phyloP scores from a whole-genome alignment of 163 green algal genomes.

The Scenedesmus sp. region DNA sequence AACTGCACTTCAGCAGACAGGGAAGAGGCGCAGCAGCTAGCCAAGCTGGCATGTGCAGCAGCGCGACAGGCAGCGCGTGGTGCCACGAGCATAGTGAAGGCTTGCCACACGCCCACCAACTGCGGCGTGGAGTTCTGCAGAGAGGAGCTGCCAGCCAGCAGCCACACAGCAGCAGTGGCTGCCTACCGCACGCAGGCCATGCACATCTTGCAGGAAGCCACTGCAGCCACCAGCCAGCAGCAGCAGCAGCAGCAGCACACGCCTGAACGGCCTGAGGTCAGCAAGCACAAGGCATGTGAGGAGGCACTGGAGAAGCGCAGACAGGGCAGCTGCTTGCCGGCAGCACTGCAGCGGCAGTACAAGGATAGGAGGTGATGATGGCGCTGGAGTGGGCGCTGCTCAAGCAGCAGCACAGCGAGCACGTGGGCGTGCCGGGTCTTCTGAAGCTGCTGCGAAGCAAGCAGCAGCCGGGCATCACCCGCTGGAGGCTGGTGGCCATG shows the following conservation, averaged over 20 bases:
- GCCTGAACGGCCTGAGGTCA: not conserved
- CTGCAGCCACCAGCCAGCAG: not conserved
- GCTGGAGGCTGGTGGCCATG: not conserved
- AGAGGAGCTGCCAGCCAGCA: not conserved
- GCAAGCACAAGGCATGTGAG: not conserved
- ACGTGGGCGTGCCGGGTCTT: not conserved
- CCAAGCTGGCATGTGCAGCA: not conserved
- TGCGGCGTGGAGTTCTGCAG: not conserved
- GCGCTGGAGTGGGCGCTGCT: slow-evolving; percentile 1
- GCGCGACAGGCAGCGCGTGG: not conserved
- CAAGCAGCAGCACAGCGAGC: not conserved
- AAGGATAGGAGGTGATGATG: not conserved
- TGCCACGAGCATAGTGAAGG: not conserved
- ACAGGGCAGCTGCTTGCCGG: not conserved
- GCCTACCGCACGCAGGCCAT: not conserved
- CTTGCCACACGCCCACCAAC: slow-evolving; percentile 5
- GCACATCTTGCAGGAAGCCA: not conserved
- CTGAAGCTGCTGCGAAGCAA: not conserved
- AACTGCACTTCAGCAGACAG: not conserved
- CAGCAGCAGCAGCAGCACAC: not conserved
- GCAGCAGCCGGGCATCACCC: not conserved
- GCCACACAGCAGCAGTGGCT: not conserved
- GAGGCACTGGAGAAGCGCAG: not conserved
- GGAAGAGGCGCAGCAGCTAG: slow-evolving; percentile 9
- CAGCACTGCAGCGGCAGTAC: not conserved